A percentile compares a stretch with the other conserved stretches of the same genome.
phyloP scores from a whole-genome alignment of 2,329 filamentous ascomycete genomes.

The Pseudonectria buxi region DNA sequence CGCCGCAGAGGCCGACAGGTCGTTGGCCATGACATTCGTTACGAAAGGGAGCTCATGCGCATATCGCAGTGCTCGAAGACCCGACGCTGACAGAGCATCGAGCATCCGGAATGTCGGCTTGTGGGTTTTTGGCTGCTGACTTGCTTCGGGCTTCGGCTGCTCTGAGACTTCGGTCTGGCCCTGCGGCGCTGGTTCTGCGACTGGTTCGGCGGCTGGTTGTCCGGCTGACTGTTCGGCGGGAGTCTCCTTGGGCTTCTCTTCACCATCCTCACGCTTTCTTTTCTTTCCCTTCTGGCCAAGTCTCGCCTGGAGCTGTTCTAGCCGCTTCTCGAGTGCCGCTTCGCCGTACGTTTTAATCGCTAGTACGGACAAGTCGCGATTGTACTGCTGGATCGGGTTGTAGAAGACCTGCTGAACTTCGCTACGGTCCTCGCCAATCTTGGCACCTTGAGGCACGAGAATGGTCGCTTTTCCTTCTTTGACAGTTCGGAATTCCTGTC shows the following conservation, averaged over 20 bases:
- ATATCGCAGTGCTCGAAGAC: conserved; percentile 84
- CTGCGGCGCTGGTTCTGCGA: background rate
- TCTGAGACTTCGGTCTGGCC: conserved; percentile 9
- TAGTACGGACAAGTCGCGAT: conserved; percentile 87
- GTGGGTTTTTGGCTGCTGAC: conserved; percentile 22
- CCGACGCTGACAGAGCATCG: conserved; percentile 90
- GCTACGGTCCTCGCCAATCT: conserved; percentile 45
- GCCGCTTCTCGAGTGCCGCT: conserved; percentile 45
- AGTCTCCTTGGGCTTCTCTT: conserved; percentile 12
- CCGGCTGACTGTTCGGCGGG: conserved; percentile 5
- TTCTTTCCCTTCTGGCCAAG: conserved; percentile 36
- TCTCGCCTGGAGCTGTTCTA: conserved; percentile 35
- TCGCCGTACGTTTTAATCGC: conserved; percentile 86
- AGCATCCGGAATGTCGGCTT: conserved; percentile 68
- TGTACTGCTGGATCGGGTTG: conserved; percentile 98
- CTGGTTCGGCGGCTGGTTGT: background rate
- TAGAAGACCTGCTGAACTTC: conserved; percentile 83
- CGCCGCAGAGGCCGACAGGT: conserved; percentile 71
- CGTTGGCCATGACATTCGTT: conserved; percentile 81
- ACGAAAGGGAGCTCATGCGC: conserved; percentile 82
- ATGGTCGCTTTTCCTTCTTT: conserved; percentile 53
- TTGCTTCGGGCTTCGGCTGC: conserved; percentile 10
- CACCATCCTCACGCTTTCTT: conserved; percentile 38
- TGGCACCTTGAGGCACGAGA: conserved; percentile 42
- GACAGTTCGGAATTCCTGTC: conserved; percentile 44